Evolutionary conservation across 1,284 basidiomycete genomes (phyloP).

Genomic region (Serendipita sp.): DNA sequence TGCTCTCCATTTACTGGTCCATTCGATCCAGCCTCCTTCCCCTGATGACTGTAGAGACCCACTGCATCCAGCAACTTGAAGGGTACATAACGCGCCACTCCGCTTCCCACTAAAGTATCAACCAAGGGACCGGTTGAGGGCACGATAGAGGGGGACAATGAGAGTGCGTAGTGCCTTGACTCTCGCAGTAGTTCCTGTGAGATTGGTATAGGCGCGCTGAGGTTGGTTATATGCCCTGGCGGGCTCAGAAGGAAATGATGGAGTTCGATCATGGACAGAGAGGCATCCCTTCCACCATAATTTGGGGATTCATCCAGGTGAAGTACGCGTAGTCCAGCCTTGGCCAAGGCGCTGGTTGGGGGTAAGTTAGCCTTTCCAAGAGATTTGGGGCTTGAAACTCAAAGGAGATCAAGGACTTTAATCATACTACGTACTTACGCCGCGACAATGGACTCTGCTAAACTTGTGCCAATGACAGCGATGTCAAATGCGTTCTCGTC

Average conservation of each 20-base stretch:
- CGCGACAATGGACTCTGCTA: slow-evolving; percentile 75
- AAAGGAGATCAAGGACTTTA: background rate
- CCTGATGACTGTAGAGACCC: slow-evolving; percentile 36
- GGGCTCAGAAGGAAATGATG: slow-evolving; percentile 16
- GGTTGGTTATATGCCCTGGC: slow-evolving; percentile 17
- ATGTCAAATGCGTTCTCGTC: slow-evolving; percentile 45
- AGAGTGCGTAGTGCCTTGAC: slow-evolving; percentile 71
- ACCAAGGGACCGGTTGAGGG: slow-evolving; percentile 72
- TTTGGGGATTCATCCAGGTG: slow-evolving; percentile 77
- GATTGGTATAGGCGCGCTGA: slow-evolving; percentile 30
- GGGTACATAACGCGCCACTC: slow-evolving; percentile 80
- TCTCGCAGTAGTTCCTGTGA: slow-evolving; percentile 34
- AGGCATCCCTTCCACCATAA: slow-evolving; percentile 77
- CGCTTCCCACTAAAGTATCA: slow-evolving; percentile 65
- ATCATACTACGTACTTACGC: slow-evolving; percentile 48
- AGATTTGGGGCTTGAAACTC: background rate
- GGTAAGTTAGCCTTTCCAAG: slow-evolving; percentile 17
- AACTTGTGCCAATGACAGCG: slow-evolving; percentile 74
- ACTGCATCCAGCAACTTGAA: slow-evolving; percentile 78
- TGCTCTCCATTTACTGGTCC: slow-evolving; percentile 6
- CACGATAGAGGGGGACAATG: slow-evolving; percentile 70
- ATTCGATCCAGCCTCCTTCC: slow-evolving; percentile 18
- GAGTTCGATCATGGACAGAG: slow-evolving; percentile 27
- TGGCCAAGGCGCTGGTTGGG: slow-evolving; percentile 60
- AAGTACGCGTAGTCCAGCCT: slow-evolving; percentile 72